These are phyloP conservation scores for Diaporthe longicolla DNA, from an alignment of 2,329 filamentous ascomycete genomes.

Conservation along the genomic window DNA sequence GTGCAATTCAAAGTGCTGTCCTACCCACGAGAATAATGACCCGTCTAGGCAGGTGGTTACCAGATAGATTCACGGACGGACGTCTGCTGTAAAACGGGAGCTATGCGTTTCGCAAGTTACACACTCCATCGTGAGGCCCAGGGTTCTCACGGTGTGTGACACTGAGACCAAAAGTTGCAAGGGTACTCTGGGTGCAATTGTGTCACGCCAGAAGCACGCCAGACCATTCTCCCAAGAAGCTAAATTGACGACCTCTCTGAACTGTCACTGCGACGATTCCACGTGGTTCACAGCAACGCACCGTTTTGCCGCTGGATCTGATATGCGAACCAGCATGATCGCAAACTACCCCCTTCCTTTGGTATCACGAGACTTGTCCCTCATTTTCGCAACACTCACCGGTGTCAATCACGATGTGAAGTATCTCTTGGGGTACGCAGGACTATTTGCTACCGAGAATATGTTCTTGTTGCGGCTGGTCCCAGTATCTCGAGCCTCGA, in stretches of 20 bases:
- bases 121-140: conserved; percentile 6
- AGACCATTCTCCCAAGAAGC: background rate
- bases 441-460: background rate
- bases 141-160: conserved; percentile 30
- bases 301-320: background rate
- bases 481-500: background rate
- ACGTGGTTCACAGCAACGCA: conserved; percentile 1
- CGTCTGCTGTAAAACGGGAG: conserved; percentile 13
- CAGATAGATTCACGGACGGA: conserved; percentile 19
- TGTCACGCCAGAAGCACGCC: conserved; percentile 27
- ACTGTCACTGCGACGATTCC: background rate
- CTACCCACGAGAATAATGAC: background rate
- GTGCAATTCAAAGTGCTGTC: conserved; percentile 5
- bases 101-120: conserved; percentile 4
- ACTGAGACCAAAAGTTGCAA: conserved; percentile 13
- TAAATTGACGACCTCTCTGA: background rate
- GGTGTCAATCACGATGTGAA: background rate
- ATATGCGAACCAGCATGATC: conserved; percentile 18
- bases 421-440: background rate
- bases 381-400: conserved; percentile 2
- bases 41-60: conserved; percentile 18
- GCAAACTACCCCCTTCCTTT: conserved; percentile 21
- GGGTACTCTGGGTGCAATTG: conserved; percentile 19
- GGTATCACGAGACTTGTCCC: conserved; percentile 12
- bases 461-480: background rate